phyloP scores from a whole-genome alignment of 1,284 basidiomycete genomes.

The Ceratorhiza oryzae-sativae region DNA sequence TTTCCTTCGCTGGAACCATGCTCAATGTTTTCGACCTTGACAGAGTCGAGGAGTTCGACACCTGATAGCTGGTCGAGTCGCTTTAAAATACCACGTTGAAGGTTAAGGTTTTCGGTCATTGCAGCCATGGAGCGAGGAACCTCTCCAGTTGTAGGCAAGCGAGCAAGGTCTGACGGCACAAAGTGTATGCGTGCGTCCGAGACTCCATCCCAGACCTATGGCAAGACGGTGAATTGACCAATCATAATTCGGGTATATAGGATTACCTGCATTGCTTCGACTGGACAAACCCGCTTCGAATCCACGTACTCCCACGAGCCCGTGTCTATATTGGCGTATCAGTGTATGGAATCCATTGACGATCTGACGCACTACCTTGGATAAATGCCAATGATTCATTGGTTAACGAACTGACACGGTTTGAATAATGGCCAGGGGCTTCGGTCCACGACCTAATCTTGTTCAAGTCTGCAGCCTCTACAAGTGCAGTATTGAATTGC shows the following conservation, averaged over 20 bases:
- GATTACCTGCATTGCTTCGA: slow-evolving; percentile 84
- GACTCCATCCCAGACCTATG: slow-evolving; percentile 87
- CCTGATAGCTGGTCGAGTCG: slow-evolving; percentile 57
- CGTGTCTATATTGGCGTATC: slow-evolving; percentile 60
- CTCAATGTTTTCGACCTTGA: slow-evolving; percentile 70
- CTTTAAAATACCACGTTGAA: slow-evolving; percentile 80
- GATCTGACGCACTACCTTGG: slow-evolving; percentile 59
- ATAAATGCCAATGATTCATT: slow-evolving; percentile 82
- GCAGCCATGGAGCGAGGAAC: slow-evolving; percentile 65
- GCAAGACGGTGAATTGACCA: neutral
- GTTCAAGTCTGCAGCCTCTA: slow-evolving; percentile 81
- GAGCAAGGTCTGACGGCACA: slow-evolving; percentile 60
- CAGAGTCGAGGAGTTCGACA: slow-evolving; percentile 68
- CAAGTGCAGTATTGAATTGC: slow-evolving; percentile 65
- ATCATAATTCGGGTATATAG: slow-evolving; percentile 41
- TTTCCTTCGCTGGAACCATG: slow-evolving; percentile 56
- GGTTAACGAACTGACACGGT: slow-evolving; percentile 89
- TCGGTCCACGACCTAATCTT: slow-evolving; percentile 73
- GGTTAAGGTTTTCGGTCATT: slow-evolving; percentile 81
- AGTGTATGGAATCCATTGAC: neutral
- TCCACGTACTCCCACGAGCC: slow-evolving; percentile 88
- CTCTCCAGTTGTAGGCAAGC: slow-evolving; percentile 44
- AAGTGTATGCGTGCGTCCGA: slow-evolving; percentile 82
- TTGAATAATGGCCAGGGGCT: slow-evolving; percentile 71
- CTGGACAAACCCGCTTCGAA: slow-evolving; percentile 66